A percentile compares a stretch with the other conserved stretches of the same genome.
These are phyloP conservation scores for Podosphaera aphanis DNA, from an alignment of 2,329 filamentous ascomycete species.

Conservation along the genomic window DNA sequence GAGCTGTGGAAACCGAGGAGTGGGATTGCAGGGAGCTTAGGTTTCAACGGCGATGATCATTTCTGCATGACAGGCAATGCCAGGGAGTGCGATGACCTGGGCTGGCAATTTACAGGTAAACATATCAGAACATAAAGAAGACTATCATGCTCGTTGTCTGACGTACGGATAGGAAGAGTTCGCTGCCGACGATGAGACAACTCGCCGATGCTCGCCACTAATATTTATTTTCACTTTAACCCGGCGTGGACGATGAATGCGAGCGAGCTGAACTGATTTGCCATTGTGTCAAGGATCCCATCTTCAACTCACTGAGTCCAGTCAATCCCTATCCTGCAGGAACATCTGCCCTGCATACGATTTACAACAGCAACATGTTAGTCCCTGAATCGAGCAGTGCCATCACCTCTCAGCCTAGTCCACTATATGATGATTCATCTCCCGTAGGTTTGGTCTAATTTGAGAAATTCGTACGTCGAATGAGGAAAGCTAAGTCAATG, in stretches of 20 bases:
- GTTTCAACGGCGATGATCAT: neutral
- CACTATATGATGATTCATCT: neutral
- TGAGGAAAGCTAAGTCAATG: neutral
- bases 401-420: neutral
- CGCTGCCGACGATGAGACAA: neutral
- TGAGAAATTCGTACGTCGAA: neutral
- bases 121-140: neutral
- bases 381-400: neutral
- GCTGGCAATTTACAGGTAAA: neutral
- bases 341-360: neutral
- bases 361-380: neutral
- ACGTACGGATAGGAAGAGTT: too few species aligned
- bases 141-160: neutral
- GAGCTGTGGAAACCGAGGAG: neutral
- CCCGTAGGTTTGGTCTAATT: neutral
- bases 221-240: neutral
- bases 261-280: neutral
- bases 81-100: neutral
- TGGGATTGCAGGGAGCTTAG: neutral
- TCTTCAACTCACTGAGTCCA: neutral
- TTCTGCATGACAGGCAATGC: neutral
- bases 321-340: neutral
- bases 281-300: neutral
- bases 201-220: neutral
- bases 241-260: neutral